Evolutionary conservation across 345 rosid species (phyloP), one percentile per base, ranked within the genome.

Genomic region (Sisymbrium irio): DNA sequence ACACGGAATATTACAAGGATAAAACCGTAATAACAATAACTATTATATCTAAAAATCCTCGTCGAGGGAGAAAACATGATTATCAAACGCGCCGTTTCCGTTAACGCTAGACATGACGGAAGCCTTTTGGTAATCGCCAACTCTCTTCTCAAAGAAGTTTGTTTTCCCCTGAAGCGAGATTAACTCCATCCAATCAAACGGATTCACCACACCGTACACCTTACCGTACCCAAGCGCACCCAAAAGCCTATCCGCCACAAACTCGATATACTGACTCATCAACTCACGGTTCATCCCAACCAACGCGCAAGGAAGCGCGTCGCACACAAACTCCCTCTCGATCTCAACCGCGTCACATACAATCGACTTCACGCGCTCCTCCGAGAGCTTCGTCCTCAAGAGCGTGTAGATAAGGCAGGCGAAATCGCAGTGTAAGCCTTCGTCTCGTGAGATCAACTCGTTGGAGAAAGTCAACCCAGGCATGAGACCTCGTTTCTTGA

Each of bases 131-230:
- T 88, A 92, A 45, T 90, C 98, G 0, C 95, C 96, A 2, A 90
- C 96, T 27, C 98, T 65, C 59, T 87, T 92, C 85, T 90, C 95
- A 5, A 92, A 92, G 74, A 92, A 92, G 60, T 92, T 90, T 0
- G 96, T 92, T 79, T 90, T 92, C 45, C 98, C 98, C 27, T 92
- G 98, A 44, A 90, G 79, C 2, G 93, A 87, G 0, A 92, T 92
- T 58, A 92, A 69, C 72, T 90, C 98, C 98, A 92, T 88, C 98
- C 98, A 92, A 73, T 92, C 98, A 76, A 92, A 92, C 0, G 98
- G 96, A 28, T 92, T 92, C 0, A 75, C 3, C 66, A 71, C 91
- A 45, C 71, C 71, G 72, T 88, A 92, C 60, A 83, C 55, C 82
- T 90, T 92, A n/a, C 85, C 85, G 71, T 60, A 84, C 37, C 93